Evolutionary conservation across 768 basidiomycete species (phyloP), one percentile per base, ranked within the genome.

Genomic region (Kwoniella mangroviensis): DNA sequence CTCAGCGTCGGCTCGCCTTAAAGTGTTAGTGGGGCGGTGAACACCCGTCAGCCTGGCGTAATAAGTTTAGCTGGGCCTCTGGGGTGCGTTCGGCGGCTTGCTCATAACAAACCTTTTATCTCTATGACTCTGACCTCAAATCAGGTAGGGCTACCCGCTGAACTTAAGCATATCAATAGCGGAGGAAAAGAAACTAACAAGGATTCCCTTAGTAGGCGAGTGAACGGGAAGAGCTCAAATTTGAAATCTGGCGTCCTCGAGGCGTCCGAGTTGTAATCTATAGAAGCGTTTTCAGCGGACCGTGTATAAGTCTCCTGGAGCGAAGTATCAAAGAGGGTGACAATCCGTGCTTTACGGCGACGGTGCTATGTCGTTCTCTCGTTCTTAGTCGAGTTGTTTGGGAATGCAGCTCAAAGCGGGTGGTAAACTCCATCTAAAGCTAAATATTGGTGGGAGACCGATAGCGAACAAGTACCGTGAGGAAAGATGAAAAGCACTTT

Each of bases 131-230:
- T 87, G 89, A 88, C 88, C 89, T 90, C 89, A 89, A 88, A 89
- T 90, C 89, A 88, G 88, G 88, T 87, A 88, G 88, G 89, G 89
- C 86, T 90, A 90, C 90, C 89, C 88, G 87, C 89, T 89, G 88
- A 90, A 90, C 88, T 90, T 90, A 90, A 90, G 90, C 89, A 90
- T 90, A 90, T 90, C 88, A 90, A 89, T 90, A 90, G 90, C 87
- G 88, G 89, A 90, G 90, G 90, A 90, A 90, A 91, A 91, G 90
- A 90, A 91, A 91, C 89, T 90, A 90, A 90, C 90, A 87, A 89
- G 89, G 90, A 90, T 90, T 90, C 88, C 90, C 89, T 87, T 64
- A 90, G 90, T 90, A 90, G 88, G 89, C 88, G 88, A 90, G 90
- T 89, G 90, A 90, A 90, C 88, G 88, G 75, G 73, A 90, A 88